phyloP scores from a whole-genome alignment of 768 basidiomycete species.

The Lactarius evosmus region DNA sequence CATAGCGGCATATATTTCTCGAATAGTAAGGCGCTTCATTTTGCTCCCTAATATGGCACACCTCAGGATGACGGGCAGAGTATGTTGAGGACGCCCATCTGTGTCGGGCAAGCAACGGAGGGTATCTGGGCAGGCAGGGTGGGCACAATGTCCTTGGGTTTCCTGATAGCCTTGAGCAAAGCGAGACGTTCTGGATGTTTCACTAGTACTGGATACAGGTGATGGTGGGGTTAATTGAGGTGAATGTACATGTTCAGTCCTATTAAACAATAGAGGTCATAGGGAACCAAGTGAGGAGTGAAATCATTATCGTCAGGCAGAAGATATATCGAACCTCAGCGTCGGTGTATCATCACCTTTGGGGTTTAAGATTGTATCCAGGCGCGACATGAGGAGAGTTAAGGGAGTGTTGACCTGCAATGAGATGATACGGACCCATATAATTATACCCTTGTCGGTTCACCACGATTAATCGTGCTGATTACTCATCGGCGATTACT shows the following conservation, averaged over 20 bases:
- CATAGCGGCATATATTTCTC: conserved; percentile 85
- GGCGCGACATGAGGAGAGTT: conserved; percentile 24
- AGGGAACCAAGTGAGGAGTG: neutral
- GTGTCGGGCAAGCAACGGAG: conserved; percentile 77
- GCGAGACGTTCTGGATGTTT: conserved; percentile 3
- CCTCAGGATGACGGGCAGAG: conserved; percentile 78
- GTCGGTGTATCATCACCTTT: conserved; percentile 6
- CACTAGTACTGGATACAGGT: conserved; percentile 19
- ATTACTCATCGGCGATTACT: too few species aligned
- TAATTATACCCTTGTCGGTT: conserved; percentile 15
- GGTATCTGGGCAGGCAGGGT: conserved; percentile 75
- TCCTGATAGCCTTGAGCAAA: neutral
- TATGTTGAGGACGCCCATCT: conserved; percentile 75
- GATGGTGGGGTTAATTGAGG: conserved; percentile 19
- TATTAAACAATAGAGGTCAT: conserved; percentile 4
- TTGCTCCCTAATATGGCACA: conserved; percentile 80
- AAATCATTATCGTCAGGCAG: neutral
- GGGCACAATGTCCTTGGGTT: conserved; percentile 51
- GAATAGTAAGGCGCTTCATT: conserved; percentile 71
- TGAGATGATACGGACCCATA: neutral
- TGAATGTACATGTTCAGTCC: conserved; percentile 16
- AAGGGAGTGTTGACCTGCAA: neutral
- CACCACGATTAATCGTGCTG: too few species aligned
- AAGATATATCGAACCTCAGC: conserved; percentile 13
- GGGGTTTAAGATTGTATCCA: conserved; percentile 28